Conservation (phyloP, 805 yeast genomes). For the Wickerhamiella sergipiensis region DNA sequence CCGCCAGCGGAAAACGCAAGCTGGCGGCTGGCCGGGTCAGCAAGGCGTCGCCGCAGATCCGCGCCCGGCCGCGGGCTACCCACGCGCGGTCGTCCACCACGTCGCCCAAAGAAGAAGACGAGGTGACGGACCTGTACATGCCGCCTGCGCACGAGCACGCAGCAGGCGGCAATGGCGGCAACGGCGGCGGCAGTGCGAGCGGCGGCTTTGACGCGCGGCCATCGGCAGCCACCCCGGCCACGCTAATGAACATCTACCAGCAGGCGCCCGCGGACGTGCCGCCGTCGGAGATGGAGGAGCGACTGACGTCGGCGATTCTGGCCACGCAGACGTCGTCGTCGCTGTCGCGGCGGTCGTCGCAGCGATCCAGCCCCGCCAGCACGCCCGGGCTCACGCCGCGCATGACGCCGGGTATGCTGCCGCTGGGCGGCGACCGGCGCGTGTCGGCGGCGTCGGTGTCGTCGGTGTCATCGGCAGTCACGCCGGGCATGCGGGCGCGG, state of each 20-base stretch:
- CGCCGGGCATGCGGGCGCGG: neutral
- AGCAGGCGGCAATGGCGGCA: too few relatives aligned
- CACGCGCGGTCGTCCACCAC: neutral
- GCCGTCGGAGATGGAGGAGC: neutral
- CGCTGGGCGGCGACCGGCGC: neutral
- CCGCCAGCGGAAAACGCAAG: neutral
- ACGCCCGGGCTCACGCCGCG: neutral
- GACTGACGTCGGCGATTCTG: neutral
- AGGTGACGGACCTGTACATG: neutral
- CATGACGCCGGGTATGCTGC: neutral
- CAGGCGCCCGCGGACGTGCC: neutral
- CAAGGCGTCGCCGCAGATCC: neutral
- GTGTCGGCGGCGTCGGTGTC: neutral
- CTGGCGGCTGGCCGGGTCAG: neutral
- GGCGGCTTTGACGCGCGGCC: neutral
- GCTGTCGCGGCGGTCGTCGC: neutral
- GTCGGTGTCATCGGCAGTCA: neutral
- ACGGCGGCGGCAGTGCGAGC: neutral
- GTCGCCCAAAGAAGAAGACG: conserved; percentile 1
- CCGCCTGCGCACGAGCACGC: neutral
- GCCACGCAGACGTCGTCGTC: neutral
- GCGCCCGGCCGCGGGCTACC: neutral
- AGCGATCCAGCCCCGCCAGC: neutral
- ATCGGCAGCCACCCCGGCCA: conserved; percentile 1
- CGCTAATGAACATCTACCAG: neutral